A percentile compares a stretch with the other conserved stretches of the same genome.
Conservation (phyloP, 225 moss, liverwort and hornwort species). For the Neckera pumila region DNA sequence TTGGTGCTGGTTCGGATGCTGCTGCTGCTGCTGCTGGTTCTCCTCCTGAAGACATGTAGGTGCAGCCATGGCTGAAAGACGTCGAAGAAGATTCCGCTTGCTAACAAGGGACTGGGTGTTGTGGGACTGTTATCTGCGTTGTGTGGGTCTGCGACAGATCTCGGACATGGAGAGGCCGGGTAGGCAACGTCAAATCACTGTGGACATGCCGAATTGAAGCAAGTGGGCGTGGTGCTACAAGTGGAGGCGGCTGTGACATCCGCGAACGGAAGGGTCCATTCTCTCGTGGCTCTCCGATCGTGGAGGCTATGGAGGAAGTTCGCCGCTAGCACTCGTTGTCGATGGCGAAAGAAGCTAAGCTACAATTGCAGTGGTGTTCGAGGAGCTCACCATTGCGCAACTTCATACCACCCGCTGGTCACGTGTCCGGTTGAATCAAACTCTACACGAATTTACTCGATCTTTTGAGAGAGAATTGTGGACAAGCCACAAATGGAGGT, state of each 20-base stretch:
- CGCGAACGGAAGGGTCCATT: constrained; percentile 12
- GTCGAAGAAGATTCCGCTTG: neutral
- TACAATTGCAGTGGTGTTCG: neutral
- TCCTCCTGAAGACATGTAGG: constrained; percentile 14
- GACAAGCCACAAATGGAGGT: neutral
- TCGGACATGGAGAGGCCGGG: constrained; percentile 13
- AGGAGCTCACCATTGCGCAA: neutral
- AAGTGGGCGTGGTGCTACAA: constrained; percentile 2
- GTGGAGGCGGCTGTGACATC: constrained; percentile 20
- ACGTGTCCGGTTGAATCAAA: neutral
- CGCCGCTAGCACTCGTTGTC: neutral
- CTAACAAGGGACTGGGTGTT: neutral
- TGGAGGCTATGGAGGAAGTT: neutral
- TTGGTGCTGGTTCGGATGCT: neutral
- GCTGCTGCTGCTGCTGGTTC: constrained; percentile 7
- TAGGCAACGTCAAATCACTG: neutral
- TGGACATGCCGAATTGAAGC: constrained; percentile 3
- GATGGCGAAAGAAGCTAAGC: neutral
- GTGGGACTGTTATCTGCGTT: constrained; percentile 20
- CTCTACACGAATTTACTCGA: neutral
- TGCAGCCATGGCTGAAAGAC: constrained; percentile 12
- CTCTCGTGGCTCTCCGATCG: constrained; percentile 7
- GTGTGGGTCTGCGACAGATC: neutral
- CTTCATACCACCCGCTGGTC: neutral
- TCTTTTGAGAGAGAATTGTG: neutral